phyloP scores from a whole-genome alignment of 208 protist genomes.

The Crithidia bombi region DNA sequence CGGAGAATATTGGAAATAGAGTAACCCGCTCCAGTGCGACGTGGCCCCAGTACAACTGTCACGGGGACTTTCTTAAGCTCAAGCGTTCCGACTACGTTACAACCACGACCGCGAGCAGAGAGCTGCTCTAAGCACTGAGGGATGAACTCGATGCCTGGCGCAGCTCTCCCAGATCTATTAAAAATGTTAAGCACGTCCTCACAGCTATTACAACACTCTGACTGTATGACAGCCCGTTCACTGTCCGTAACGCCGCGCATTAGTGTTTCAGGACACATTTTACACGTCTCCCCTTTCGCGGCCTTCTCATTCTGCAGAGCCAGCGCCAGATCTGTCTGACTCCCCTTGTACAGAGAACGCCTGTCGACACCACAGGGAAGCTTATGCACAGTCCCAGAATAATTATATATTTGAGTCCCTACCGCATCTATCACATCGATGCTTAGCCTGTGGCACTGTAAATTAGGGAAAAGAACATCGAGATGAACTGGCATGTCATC shows the following conservation, averaged over 20 bases:
- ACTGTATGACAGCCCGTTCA: neutral
- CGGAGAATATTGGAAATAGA: constrained; percentile 47
- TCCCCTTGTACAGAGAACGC: constrained; percentile 35
- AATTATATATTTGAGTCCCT: constrained; percentile 57
- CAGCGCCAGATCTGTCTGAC: constrained; percentile 12
- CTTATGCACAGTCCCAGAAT: constrained; percentile 65
- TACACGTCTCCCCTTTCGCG: constrained; percentile 32
- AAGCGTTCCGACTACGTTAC: constrained; percentile 73
- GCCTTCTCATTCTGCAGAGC: constrained; percentile 22
- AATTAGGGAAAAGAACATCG: constrained; percentile 74
- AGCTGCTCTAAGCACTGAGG: constrained; percentile 70
- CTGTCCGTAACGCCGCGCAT: constrained; percentile 14
- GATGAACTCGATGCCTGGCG: constrained; percentile 43
- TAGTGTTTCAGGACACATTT: constrained; percentile 41
- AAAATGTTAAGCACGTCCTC: constrained; percentile 50
- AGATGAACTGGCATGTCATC: constrained; percentile 73
- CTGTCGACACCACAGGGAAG: constrained; percentile 39
- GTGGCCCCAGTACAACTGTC: constrained; percentile 77
- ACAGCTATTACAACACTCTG: constrained; percentile 77
- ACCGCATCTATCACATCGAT: constrained; percentile 74
- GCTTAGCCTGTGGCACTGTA: constrained; percentile 70
- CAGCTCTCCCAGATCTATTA: constrained; percentile 20
- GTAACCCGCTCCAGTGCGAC: constrained; percentile 33
- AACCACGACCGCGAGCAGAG: constrained; percentile 58
- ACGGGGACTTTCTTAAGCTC: constrained; percentile 84